Evolutionary conservation across 2,329 filamentous ascomycete species (phyloP).

Genomic region (Magnaporthales sp.): DNA sequence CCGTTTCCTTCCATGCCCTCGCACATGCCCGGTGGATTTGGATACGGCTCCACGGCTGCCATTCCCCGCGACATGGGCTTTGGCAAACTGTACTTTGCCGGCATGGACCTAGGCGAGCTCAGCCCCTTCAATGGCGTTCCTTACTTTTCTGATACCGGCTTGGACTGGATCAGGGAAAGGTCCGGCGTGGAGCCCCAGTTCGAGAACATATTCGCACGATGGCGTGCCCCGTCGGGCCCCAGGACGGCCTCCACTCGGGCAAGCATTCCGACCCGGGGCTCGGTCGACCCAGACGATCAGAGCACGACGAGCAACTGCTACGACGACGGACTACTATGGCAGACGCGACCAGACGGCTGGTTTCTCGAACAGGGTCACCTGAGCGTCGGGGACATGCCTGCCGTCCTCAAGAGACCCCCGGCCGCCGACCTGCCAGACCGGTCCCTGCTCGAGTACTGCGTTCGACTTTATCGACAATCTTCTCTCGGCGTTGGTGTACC

Average conservation of each 20-base stretch:
- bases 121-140: conserved; percentile 39
- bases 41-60: background rate
- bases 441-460: conserved; percentile 15
- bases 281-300: background rate
- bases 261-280: background rate
- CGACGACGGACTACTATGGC: conserved; percentile 14
- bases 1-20: background rate
- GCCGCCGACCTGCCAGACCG: conserved; percentile 25
- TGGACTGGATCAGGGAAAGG: conserved; percentile 36
- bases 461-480: conserved; percentile 13
- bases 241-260: background rate
- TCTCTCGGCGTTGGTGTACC: conserved; percentile 28
- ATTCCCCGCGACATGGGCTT: conserved; percentile 7
- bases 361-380: background rate
- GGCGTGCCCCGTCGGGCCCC: background rate
- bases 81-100: conserved; percentile 36
- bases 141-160: conserved; percentile 36
- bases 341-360: background rate
- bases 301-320: conserved; percentile 13
- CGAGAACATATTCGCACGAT: background rate
- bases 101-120: conserved; percentile 35
- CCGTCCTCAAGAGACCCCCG: background rate
- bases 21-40: background rate
- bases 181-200: conserved; percentile 27
- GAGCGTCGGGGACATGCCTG: background rate